Evolutionary conservation across 805 yeast species (phyloP).

Genomic region (Wickerhamiella domercqiae): DNA sequence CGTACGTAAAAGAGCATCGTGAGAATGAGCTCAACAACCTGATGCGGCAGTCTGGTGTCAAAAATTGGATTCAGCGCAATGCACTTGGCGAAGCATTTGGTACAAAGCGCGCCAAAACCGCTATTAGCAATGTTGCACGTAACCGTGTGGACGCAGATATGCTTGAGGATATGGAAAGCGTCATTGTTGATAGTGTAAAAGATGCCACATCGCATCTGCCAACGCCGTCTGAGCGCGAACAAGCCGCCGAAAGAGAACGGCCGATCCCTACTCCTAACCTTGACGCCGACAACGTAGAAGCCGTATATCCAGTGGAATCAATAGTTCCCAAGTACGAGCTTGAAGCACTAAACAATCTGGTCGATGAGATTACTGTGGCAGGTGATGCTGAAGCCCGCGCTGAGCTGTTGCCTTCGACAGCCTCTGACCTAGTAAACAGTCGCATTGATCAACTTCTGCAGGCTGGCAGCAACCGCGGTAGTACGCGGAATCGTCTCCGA

Average conservation of each 20-base stretch:
- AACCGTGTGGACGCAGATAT: slow-evolving; percentile 77
- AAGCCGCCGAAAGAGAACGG: slow-evolving; percentile 46
- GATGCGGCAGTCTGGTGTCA: slow-evolving; percentile 38
- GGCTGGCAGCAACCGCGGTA: slow-evolving; percentile 45
- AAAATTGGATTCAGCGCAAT: slow-evolving; percentile 47
- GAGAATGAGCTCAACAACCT: slow-evolving; percentile 46
- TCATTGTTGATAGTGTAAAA: slow-evolving; percentile 68
- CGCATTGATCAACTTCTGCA: slow-evolving; percentile 22
- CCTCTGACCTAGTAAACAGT: slow-evolving; percentile 40
- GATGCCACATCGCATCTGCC: slow-evolving; percentile 61
- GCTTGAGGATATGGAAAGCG: slow-evolving; percentile 57
- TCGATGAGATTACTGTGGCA: slow-evolving; percentile 41
- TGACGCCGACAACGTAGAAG: slow-evolving; percentile 71
- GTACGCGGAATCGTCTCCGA: slow-evolving; percentile 21
- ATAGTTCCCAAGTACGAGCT: slow-evolving; percentile 59
- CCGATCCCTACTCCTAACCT: slow-evolving; percentile 68
- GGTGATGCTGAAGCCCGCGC: slow-evolving; percentile 33
- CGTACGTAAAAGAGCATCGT: slow-evolving; percentile 45
- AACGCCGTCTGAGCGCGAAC: slow-evolving; percentile 44
- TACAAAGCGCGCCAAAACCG: slow-evolving; percentile 89
- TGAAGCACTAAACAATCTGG: slow-evolving; percentile 36
- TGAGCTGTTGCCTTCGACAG: slow-evolving; percentile 46
- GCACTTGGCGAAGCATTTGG: slow-evolving; percentile 93
- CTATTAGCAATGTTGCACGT: slow-evolving; percentile 62
- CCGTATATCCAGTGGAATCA: slow-evolving; percentile 57